Base-by-base conservation (phyloP, 169 alveolate genomes). In the Babesia ovata region DNA sequence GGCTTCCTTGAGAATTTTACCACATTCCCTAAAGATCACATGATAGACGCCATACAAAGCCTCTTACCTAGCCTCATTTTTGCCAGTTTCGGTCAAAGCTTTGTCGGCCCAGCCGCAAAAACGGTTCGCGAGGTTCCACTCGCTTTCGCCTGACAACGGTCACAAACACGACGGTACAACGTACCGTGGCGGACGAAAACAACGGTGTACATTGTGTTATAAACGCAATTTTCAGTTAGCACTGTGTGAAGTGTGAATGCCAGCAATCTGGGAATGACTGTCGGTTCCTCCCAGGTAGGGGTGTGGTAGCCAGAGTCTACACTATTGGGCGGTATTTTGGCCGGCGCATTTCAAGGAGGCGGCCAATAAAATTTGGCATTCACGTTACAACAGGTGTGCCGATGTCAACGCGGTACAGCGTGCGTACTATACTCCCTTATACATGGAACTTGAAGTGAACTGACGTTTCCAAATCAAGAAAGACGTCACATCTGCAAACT, bases 61-160 rank as follows among this genome's bases (percentile, higher is more conserved):
- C 11, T 59, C 56, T 17, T 58, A 69, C 82, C 44, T 65, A 28
- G 99, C 99, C 87, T 97, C 99, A 70, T 92, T 79, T 57, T 93
- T 82, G 56, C 99, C 99, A 52, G 85, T 89, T 67, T 93, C 94
- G 42, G 98, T 89, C 65, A 98, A 92, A 44, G 94, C 93, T 17
- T 96, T 98, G 86, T 98, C 99, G 29, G 97, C 95, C 99, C 99
- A 98, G 17, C 99, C 99, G 2, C 99, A 96, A 88, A 97, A 97
- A 67, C 97, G 88, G 88, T 97, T 97, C 61, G 96, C 99, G 75
- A 91, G 90, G 91, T 98, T 96, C 99, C 99, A 97, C 42, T 92
- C 72, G 44, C 97, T 90, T 78, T 98, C 99, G 67, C 99, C 99
- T 91, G 65, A 9, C 29, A 16, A 42, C 24, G 36, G 53, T 26